These are phyloP conservation scores for Eutrema salsugineum DNA, from an alignment of 441 rosid genomes.

Conservation along the genomic window DNA sequence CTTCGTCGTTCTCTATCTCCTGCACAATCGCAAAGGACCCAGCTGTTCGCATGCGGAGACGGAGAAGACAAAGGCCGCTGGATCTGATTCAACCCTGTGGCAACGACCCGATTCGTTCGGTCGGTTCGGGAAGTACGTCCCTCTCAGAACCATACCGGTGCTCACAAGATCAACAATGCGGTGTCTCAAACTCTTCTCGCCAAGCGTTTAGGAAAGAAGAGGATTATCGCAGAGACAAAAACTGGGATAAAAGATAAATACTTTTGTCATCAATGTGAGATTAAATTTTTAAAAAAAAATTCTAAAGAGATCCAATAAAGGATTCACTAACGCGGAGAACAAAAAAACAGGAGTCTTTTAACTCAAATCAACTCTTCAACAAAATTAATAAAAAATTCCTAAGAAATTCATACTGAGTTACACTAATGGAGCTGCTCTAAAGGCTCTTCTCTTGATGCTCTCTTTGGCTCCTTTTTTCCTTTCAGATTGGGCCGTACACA, in stretches of 20 bases:
- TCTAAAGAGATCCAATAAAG: too few species aligned
- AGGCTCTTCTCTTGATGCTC: not conserved
- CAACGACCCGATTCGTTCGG: conserved; percentile 83
- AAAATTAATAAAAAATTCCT: too few species aligned
- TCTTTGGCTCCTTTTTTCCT: not conserved
- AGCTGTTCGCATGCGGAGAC: conserved; percentile 30
- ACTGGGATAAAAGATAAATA: too few species aligned
- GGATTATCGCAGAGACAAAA: conserved; percentile 92
- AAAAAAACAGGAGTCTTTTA: too few species aligned
- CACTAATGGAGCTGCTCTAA: too few species aligned
- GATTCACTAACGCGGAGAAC: too few species aligned
- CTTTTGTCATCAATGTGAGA: too few species aligned
- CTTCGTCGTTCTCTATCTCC: conserved; percentile 30
- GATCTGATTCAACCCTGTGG: conserved; percentile 45
- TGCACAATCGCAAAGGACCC: conserved; percentile 45
- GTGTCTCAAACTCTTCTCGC: conserved; percentile 88
- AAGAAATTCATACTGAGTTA: too few species aligned
- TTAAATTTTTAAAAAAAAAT: too few species aligned
- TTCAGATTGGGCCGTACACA: not conserved
- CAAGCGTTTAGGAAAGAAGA: conserved; percentile 71
- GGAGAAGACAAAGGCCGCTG: not conserved
- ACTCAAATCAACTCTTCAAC: too few species aligned
- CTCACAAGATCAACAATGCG: conserved; percentile 95
- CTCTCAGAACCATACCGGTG: conserved; percentile 88
- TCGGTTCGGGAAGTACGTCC: conserved; percentile 89